phyloP scores from a whole-genome alignment of 371 early-diverging fungal genomes.

The Vairimorpha ceranae region DNA sequence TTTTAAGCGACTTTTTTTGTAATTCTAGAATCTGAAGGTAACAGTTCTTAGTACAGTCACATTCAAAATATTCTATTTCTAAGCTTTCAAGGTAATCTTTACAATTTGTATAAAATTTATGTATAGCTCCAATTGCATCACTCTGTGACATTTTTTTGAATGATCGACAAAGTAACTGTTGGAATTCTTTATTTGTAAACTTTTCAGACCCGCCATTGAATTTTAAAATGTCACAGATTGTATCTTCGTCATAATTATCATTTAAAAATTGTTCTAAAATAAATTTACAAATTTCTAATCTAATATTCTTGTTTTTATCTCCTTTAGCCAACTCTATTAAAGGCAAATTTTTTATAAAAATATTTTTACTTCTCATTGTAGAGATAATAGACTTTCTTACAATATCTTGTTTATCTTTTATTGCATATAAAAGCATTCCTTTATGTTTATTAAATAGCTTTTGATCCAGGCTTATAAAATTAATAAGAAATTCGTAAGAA shows the following conservation, averaged over 20 bases:
- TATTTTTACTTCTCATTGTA: neutral
- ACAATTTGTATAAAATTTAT: neutral
- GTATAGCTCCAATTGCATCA: neutral
- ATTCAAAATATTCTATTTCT: neutral
- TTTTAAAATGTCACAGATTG: neutral
- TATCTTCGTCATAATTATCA: neutral
- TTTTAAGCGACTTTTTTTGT: neutral
- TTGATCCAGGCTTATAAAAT: constrained; percentile 10
- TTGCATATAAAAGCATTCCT: constrained; percentile 23
- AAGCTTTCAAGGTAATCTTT: neutral
- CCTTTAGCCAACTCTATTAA: constrained; percentile 20
- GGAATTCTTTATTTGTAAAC: neutral
- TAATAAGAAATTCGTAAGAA: constrained; percentile 35
- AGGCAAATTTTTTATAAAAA: constrained; percentile 13
- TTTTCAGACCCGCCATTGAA: neutral
- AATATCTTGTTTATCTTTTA: constrained; percentile 42
- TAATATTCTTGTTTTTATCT: constrained; percentile 30
- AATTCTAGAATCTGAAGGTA: neutral
- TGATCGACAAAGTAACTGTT: neutral
- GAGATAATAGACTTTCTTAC: constrained; percentile 13
- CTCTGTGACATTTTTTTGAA: neutral
- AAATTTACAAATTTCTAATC: neutral
- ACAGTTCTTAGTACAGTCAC: neutral
- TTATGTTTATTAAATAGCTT: constrained; percentile 28
- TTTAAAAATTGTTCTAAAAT: neutral